Evolutionary conservation across 1,284 basidiomycete species (phyloP), one percentile per base, ranked within the genome.

Genomic region (Cryptococcus jaspeensis): DNA sequence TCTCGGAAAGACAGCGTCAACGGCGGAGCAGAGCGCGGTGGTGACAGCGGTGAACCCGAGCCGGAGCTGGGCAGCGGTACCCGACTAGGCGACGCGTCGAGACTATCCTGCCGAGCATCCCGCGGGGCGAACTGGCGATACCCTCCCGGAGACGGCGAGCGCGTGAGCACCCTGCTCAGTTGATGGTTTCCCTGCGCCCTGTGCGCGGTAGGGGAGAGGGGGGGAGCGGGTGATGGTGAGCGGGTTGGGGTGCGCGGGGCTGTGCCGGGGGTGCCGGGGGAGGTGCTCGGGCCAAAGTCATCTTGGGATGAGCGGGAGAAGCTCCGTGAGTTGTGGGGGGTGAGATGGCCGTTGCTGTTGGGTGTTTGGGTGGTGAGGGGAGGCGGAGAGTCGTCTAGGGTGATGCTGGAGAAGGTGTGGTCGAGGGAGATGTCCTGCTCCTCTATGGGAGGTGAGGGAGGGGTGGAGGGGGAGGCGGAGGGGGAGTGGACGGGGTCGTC

Each of bases 21-120:
- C 1, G 47, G 45, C 7, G 56, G 57, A 16, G 55, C 44, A n/a
- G 55, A 41, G 8, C 45, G 36, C 5, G 59, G 59, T 23, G 56
- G 50, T 18, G 55, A 56, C 1, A 60, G 39, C 8, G 18, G 3
- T 15, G 22, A 45, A 15, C 25, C 28, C 18, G 22, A 48, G 25
- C 32, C 37, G 16, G 42, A 44, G 20, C 12, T 1, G 59, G 59
- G 52, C 15, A 55, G 45, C 18, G 56, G 41, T 5, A 52, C 48
- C 28, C 50, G 52, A 3, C 50, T 51, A 1, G 52, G 59, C 9
- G 59, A 58, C 20, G 53, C 22, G 23, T 55, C 51, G 4, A 53
- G 18, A 38, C 40, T 40, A n/a, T 53, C 43, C 5, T 52, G 40
- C 7, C 44, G 53, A 32, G 16, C 50, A 45, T 28, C 36, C 25